These are phyloP conservation scores for Citrullus colocynthis DNA, from an alignment of 306 rosid genomes.

Conservation along the genomic window DNA sequence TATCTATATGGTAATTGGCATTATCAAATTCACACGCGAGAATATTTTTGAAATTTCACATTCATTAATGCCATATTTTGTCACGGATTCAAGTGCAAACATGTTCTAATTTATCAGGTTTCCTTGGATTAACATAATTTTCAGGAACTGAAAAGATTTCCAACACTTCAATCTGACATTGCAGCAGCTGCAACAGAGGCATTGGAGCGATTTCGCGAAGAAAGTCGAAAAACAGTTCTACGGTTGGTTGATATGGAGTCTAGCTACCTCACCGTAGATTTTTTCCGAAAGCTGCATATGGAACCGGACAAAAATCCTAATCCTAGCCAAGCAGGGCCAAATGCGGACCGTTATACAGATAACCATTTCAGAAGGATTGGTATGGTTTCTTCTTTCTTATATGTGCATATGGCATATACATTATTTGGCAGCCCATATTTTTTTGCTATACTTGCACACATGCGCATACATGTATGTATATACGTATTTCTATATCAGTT, in stretches of 20 bases:
- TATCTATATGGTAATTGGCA: background rate
- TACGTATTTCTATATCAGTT: background rate
- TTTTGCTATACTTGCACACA: background rate
- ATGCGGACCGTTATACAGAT: slow-evolving; percentile 46
- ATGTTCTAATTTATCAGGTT: background rate
- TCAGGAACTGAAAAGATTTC: slow-evolving; percentile 93
- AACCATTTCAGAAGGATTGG: slow-evolving; percentile 81
- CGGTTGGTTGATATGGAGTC: slow-evolving; percentile 99
- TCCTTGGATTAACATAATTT: slow-evolving; percentile 11
- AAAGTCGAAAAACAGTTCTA: slow-evolving; percentile 69
- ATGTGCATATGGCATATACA: background rate
- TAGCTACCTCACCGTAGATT: slow-evolving; percentile 84
- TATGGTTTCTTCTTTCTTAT: slow-evolving; percentile 12
- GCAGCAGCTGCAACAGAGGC: slow-evolving; percentile 82
- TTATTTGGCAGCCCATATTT: background rate
- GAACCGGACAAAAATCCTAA: slow-evolving; percentile 62
- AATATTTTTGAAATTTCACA: background rate
- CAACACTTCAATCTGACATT: slow-evolving; percentile 71
- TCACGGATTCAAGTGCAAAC: background rate
- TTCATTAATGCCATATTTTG: background rate
- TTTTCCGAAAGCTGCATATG: slow-evolving; percentile 70
- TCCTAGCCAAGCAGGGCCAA: slow-evolving; percentile 31
- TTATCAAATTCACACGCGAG: background rate
- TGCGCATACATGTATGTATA: background rate
- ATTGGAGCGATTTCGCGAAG: slow-evolving; percentile 82